phyloP scores from a whole-genome alignment of 2,329 filamentous ascomycete genomes.

The Talaromyces islandicus region DNA sequence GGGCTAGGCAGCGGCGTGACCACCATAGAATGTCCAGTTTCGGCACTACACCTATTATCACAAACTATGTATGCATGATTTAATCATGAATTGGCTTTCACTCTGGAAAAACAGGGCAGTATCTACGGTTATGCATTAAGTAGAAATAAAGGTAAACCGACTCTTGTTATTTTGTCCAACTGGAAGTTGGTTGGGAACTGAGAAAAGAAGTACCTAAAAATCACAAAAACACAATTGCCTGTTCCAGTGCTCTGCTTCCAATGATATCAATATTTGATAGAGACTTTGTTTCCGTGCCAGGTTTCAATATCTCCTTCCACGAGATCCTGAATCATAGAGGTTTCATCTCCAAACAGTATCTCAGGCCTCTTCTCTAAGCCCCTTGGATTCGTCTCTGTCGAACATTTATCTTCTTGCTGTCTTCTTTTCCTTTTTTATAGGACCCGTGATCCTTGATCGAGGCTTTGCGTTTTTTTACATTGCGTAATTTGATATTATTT shows the following conservation, averaged over 20 bases:
- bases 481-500: neutral
- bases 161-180: too few relatives aligned
- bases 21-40: neutral
- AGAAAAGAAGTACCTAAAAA: too few relatives aligned
- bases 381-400: neutral
- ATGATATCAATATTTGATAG: too few relatives aligned
- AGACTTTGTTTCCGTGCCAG: too few relatives aligned
- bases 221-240: too few relatives aligned
- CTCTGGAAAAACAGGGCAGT: neutral
- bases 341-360: too few relatives aligned
- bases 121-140: neutral
- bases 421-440: neutral
- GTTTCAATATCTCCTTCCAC: too few relatives aligned
- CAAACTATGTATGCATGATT: neutral
- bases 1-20: neutral
- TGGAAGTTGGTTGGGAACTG: too few relatives aligned
- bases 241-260: too few relatives aligned
- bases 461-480: neutral
- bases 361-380: neutral
- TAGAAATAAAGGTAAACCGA: too few relatives aligned
- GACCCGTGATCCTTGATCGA: neutral
- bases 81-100: neutral
- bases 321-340: too few relatives aligned
- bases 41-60: neutral
- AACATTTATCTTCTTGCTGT: neutral